Base-by-base conservation (phyloP, 1,139 yeast species). In the Kodamaea arcana region DNA sequence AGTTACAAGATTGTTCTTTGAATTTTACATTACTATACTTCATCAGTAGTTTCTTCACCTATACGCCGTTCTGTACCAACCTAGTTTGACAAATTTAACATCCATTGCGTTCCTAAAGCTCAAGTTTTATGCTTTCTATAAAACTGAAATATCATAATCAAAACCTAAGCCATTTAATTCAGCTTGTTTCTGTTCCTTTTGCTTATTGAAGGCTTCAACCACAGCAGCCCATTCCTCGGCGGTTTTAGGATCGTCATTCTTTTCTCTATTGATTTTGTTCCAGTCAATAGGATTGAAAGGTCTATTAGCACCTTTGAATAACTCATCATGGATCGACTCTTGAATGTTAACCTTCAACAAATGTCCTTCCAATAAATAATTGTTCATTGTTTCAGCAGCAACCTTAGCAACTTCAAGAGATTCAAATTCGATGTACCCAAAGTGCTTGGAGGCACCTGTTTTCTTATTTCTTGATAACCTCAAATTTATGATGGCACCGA, bases 321-420 rank as follows among this genome's bases (percentile, higher is more conserved):
- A 55, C 33, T 72, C 70, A 32, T 47, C 46, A 67, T 62, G 50
- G 56, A 72, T 40, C 52, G 60, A 44, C 60, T 71, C 61, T 72
- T 71, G 44, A 69, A 66, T 54, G 69, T 74, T 51, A 77, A 94
- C 69, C 76, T 82, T 56, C 77, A 72, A 54, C 46, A 90, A 75
- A 58, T 90, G 97, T 10, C 95, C 95, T 63, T 85, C 82, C 37
- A 92, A 62, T 46, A 92, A 72, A 54, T 92, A 92, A 62, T 92
- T 92, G 64, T 92, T 82, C 98, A 92, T 92, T 34, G 97, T 80
- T 49, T 92, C 97, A 43, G 84, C 84, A 2, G 96, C 98, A 41
- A 88, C 72, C 47, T 78, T 74, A 33, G 97, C 97, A 40, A 85
- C 94, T 32, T 80, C 85, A 26, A 62, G 56, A 40, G 78, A 72